Base-by-base conservation (phyloP, 1,284 basidiomycete genomes). In the Tetrapyrgos nigripes region DNA sequence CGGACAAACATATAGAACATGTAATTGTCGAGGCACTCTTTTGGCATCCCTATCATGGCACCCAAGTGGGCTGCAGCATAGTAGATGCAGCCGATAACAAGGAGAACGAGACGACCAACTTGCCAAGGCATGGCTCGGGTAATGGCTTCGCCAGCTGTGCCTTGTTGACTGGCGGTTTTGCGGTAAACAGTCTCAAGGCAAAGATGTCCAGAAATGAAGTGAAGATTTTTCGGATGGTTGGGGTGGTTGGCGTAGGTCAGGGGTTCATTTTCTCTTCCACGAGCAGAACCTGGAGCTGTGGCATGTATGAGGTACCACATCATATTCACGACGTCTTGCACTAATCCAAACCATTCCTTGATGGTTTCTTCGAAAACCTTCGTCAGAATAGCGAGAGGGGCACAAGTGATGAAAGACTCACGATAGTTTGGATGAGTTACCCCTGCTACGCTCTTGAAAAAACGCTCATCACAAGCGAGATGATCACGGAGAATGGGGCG, bases 221-320 rank as follows among this genome's bases (percentile, higher is more conserved):
- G 51, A 9, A 53, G 35, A 17, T 53, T 53, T 53, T 53, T 53
- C 3, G 4, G 2, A 27, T 53, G 51, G 4, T 19, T 37, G 5
- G 51, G 51, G 27, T 53, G 51, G 26, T 53, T 53, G n/a, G 51
- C 51, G 24, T 53, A 53, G 24, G 40, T 43, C 4, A 53, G 14
- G 17, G n/a, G 9, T 19, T 53, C 31, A 19, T 23, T 43, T 19
- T 53, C 51, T 28, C 11, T 53, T 3, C 51, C 51, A 6, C 51
- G 10, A 26, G 27, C 33, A 21, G 37, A 17, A 3, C 51, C 51
- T 3, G 51, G 51, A n/a, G 8, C 8, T 10, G 51, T 43, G 23
- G 37, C 37, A 26, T 37, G n/a, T 3, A 33, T 27, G 3, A 33
- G 27, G 21, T 49, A 56, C 44, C 44, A 56, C 3, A 33, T 14